Percentiles rank a stretch among this genome's conserved stretches.
These are phyloP conservation scores for Fennellomyces sp. DNA, from an alignment of 371 early-diverging fungal species.

Conservation along the genomic window DNA sequence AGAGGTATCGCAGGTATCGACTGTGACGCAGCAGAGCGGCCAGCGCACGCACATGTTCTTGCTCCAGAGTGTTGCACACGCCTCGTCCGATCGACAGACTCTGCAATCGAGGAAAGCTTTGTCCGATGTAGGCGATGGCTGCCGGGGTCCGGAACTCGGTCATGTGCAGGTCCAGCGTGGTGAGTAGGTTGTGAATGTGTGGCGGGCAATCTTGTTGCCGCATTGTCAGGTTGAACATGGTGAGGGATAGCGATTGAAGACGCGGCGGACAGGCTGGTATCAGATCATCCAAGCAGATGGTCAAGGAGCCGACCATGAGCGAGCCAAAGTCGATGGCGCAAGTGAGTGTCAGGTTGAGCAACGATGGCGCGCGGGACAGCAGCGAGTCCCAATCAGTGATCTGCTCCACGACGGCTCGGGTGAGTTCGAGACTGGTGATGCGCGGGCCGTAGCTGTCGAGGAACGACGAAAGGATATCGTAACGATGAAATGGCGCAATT, in stretches of 20 bases:
- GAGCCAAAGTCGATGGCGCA: constrained; percentile 3
- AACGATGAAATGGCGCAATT: constrained; percentile 2
- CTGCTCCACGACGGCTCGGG: constrained; percentile 2
- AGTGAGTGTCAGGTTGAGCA: not conserved
- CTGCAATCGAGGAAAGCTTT: not conserved
- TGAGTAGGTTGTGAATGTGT: not conserved
- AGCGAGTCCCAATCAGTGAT: not conserved
- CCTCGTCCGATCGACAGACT: not conserved
- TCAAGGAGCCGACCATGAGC: not conserved
- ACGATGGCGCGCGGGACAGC: not conserved
- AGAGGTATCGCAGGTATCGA: not conserved
- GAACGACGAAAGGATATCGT: not conserved
- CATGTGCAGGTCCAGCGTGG: not conserved
- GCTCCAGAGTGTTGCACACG: not conserved
- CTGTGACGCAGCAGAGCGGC: not conserved
- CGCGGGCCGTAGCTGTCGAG: not conserved
- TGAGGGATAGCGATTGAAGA: not conserved
- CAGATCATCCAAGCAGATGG: not conserved
- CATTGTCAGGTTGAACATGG: not conserved
- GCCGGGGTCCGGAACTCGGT: not conserved
- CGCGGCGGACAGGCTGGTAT: not conserved
- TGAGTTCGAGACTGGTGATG: not conserved
- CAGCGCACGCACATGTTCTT: not conserved
- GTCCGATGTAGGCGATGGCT: not conserved
- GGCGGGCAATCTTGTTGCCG: not conserved